Evolutionary conservation across 1,284 basidiomycete species (phyloP).

Genomic region (Trichosporon faecale): DNA sequence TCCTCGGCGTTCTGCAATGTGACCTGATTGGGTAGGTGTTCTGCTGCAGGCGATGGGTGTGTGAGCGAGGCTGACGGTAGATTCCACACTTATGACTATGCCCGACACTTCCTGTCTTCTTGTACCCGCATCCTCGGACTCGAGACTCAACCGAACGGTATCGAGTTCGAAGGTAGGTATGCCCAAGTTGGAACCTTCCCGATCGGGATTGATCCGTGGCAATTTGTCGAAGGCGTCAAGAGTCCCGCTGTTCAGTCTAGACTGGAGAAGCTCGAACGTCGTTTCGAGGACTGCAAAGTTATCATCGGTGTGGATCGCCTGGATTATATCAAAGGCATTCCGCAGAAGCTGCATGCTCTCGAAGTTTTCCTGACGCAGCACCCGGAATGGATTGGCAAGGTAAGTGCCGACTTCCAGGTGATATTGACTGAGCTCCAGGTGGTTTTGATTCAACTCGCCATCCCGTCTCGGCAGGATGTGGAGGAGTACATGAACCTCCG

Average conservation of each 20-base stretch:
- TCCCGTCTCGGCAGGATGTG: constrained; percentile 95
- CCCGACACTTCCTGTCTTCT: constrained; percentile 96
- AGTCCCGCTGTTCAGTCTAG: constrained; percentile 75
- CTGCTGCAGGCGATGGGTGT: too few relatives aligned
- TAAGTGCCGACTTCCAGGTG: constrained; percentile 35
- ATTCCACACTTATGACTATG: constrained; percentile 99
- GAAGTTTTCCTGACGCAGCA: constrained; percentile 96
- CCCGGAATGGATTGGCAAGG: constrained; percentile 99
- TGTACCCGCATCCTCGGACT: constrained; percentile 94
- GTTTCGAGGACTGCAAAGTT: constrained; percentile 92
- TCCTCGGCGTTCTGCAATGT: constrained; percentile 90
- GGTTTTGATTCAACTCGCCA: constrained; percentile 92
- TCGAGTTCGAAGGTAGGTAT: constrained; percentile 90
- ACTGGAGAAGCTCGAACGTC: constrained; percentile 74
- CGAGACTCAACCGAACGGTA: constrained; percentile 97
- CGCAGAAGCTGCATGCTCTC: constrained; percentile 93
- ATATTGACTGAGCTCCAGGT: constrained; percentile 58
- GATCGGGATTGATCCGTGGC: constrained; percentile 93
- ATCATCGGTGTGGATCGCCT: constrained; percentile 97
- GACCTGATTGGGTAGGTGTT: constrained; percentile 73
- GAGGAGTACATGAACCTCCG: constrained; percentile 99
- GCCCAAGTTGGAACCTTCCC: constrained; percentile 98
- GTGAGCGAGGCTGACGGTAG: constrained; percentile 28
- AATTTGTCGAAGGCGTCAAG: constrained; percentile 83
- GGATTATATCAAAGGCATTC: constrained; percentile 99